Percentiles rank a stretch among this genome's conserved stretches.
Conservation (phyloP, 305 asterid genomes). For the Rubia balearica region DNA sequence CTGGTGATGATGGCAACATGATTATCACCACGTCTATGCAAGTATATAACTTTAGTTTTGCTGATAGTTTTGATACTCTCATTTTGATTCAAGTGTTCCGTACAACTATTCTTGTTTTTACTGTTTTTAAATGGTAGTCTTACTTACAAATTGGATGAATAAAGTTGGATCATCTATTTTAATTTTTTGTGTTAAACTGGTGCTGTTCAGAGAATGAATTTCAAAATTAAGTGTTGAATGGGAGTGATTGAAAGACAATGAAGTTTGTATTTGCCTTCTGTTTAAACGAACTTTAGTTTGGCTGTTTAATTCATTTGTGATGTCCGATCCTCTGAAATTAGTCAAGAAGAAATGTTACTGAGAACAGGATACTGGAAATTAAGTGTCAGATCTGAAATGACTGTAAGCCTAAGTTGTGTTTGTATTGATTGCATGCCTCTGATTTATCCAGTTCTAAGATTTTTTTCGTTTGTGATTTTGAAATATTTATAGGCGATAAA, state of each 20-base stretch:
- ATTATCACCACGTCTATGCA: slow-evolving; percentile 70
- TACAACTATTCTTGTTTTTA: not conserved
- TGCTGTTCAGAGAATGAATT: not conserved
- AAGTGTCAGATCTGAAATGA: not conserved
- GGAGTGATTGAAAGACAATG: not conserved
- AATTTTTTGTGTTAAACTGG: not conserved
- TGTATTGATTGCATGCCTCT: not conserved
- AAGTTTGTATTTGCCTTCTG: not conserved
- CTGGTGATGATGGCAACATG: slow-evolving; percentile 68
- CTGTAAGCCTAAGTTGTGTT: not conserved
- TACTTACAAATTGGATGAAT: not conserved
- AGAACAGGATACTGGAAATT: not conserved
- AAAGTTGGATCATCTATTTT: not conserved
- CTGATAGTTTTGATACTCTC: not conserved
- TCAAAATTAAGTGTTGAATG: not conserved
- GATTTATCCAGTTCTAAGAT: not conserved
- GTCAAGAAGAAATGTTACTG: too few relatives aligned
- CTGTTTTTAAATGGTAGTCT: not conserved
- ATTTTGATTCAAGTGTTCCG: not conserved
- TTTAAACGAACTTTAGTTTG: not conserved
- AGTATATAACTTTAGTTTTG: slow-evolving; percentile 30
- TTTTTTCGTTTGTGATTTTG: slow-evolving; percentile 8
- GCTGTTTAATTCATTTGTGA: not conserved
- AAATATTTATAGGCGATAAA: slow-evolving; percentile 61
- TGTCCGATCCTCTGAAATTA: too few relatives aligned